These are phyloP conservation scores for Schizophyllum commune DNA, from an alignment of 1,284 basidiomycete species.

Conservation along the genomic window DNA sequence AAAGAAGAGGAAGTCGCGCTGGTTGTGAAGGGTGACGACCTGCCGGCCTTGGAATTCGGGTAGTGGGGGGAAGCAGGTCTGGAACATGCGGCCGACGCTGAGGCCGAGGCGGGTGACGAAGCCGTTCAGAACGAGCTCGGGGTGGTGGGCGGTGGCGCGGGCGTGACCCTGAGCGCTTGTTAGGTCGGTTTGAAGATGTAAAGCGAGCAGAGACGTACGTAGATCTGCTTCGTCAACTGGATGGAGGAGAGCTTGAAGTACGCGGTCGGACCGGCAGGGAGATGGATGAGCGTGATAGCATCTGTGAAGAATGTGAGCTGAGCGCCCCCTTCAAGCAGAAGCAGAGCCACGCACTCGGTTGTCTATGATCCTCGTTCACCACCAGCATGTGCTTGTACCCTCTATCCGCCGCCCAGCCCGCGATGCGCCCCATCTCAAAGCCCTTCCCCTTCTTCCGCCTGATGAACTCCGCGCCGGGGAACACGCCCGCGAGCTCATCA, in stretches of 20 bases:
- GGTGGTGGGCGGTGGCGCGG: constrained; percentile 85
- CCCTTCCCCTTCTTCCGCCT: constrained; percentile 87
- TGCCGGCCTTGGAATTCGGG: constrained; percentile 96
- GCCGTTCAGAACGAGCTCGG: constrained; percentile 93
- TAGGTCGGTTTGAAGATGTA: background rate
- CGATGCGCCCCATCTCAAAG: constrained; percentile 90
- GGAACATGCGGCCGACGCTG: constrained; percentile 89
- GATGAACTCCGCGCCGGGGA: constrained; percentile 94
- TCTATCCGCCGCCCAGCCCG: constrained; percentile 87
- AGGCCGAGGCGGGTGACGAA: constrained; percentile 94
- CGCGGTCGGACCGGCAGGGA: constrained; percentile 91
- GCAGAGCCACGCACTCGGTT: constrained; percentile 65
- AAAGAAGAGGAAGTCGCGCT: constrained; percentile 98
- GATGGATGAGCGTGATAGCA: constrained; percentile 85
- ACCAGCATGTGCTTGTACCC: constrained; percentile 87
- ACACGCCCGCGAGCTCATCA: constrained; percentile 85
- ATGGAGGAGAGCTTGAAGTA: constrained; percentile 95
- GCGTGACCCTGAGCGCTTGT: constrained; percentile 73
- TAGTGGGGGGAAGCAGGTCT: constrained; percentile 90
- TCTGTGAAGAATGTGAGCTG: constrained; percentile 42
- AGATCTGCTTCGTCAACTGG: constrained; percentile 80
- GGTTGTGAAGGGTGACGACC: constrained; percentile 96
- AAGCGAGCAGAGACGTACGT: constrained; percentile 34
- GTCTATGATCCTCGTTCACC: constrained; percentile 92
- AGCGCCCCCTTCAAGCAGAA: constrained; percentile 1